Base-by-base conservation (phyloP, 1,139 yeast genomes). In the Saccharomyces hybrid region DNA sequence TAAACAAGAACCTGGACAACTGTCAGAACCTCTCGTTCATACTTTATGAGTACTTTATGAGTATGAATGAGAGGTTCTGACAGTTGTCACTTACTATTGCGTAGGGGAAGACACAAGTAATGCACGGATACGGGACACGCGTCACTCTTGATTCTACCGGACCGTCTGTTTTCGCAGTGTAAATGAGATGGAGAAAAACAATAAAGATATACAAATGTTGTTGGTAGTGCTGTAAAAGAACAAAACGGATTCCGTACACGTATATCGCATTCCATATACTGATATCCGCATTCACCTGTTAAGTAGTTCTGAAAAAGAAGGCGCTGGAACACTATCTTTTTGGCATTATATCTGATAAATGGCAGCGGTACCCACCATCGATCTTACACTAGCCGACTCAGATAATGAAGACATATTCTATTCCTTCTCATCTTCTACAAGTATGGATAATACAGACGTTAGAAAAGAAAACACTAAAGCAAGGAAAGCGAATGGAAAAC, bases 341-440 rank as follows among this genome's bases (percentile, higher is more conserved):
- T 38, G 26, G 44, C 3, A 9, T 5, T 16, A 38, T 13, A 20
- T 16, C 44, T 38, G 44, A 16, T 38, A 16, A 34, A 55, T 52
- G 57, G 52, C 50, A 25, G 47, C 52, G 23, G 50, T 55, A 8
- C 58, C 59, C 42, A 59, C 63, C 16, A 62, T 62, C 28, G 65
- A 62, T 50, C 54, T 62, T 28, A 62, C 64, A 4, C 52, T 52
- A 38, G 62, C 60, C 6, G 62, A 58, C 48, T 58, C 61, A 32
- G 61, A 59, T 23, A 49, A 20, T 7, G 56, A 52, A 27, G 53
- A 49, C 20, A 20, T 48, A 20, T 34, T 23, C 31, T 42, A 34
- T 27, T 47, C 53, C 16, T 47, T 47, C n/a, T 38, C 44, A 16
- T 38, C 44, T 38, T 38, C 44, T 8, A 42, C 53, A 23, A 46